Conservation (phyloP, 306 rosid species). For the Lupinus albus region DNA sequence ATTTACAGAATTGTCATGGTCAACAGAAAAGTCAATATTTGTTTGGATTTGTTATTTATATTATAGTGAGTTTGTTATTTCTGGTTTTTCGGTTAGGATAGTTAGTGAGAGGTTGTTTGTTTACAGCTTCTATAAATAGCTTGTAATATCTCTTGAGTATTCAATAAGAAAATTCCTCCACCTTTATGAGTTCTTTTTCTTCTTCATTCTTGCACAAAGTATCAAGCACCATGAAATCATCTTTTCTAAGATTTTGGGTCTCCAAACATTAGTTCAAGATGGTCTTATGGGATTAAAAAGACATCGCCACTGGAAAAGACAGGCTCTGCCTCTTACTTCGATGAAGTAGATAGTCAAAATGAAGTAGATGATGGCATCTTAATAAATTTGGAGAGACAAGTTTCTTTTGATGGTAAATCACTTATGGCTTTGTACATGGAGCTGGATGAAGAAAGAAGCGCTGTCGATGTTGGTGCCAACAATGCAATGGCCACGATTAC, state of each 20-base stretch:
- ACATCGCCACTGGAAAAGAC: constrained; percentile 62
- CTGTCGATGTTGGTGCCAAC: constrained; percentile 88
- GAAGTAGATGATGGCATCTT: constrained; percentile 60
- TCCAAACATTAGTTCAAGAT: constrained; percentile 65
- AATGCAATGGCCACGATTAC: constrained; percentile 99
- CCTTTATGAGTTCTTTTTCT: too few species aligned
- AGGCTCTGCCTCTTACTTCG: constrained; percentile 52
- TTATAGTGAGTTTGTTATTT: too few species aligned
- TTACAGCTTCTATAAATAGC: too few species aligned
- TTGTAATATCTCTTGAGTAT: too few species aligned
- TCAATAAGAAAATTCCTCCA: too few species aligned
- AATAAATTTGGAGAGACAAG: constrained; percentile 61
- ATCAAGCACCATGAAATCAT: too few species aligned
- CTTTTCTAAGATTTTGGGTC: constrained; percentile 78
- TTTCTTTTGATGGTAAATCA: constrained; percentile 76
- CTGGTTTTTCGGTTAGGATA: too few species aligned
- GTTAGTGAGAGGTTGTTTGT: too few species aligned
- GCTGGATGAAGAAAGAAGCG: constrained; percentile 93
- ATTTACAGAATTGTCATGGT: too few species aligned
- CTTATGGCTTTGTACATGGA: constrained; percentile 88
- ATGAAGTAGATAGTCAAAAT: constrained; percentile 43
- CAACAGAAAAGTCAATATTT: too few species aligned
- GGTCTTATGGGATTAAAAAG: constrained; percentile 51
- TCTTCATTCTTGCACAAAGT: too few species aligned
- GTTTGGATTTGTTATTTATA: too few species aligned